phyloP scores from a whole-genome alignment of 495 filamentous ascomycete genomes.

The Diplogelasinospora grovesii region DNA sequence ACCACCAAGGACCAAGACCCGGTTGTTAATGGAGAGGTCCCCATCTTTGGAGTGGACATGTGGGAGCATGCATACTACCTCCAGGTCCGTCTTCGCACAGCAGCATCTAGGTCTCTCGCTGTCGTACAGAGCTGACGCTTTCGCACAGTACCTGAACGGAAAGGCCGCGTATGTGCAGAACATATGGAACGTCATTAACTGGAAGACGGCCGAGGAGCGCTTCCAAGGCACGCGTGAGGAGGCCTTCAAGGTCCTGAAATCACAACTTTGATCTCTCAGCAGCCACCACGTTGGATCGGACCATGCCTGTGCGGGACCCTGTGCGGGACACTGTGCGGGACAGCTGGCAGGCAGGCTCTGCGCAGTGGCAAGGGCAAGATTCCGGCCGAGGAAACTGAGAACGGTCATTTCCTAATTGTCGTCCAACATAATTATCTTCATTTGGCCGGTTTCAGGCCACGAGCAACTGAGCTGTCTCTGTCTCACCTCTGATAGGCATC shows the following conservation, averaged over 20 bases:
- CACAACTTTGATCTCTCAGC: background rate
- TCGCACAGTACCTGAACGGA: slow-evolving; percentile 73
- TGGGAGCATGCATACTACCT: slow-evolving; percentile 75
- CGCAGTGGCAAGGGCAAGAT: background rate
- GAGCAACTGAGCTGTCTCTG: too few species aligned
- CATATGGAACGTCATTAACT: slow-evolving; percentile 97
- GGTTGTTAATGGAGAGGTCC: slow-evolving; percentile 77
- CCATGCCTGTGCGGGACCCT: background rate
- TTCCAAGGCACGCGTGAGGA: slow-evolving; percentile 43
- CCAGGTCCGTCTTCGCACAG: slow-evolving; percentile 50
- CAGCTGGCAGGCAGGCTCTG: too few species aligned
- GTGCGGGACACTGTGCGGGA: too few species aligned
- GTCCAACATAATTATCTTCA: background rate
- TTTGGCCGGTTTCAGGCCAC: too few species aligned
- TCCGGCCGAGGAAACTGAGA: background rate
- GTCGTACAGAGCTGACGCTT: slow-evolving; percentile 8
- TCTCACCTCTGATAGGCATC: too few species aligned
- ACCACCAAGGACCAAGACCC: slow-evolving; percentile 91
- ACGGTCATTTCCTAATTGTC: background rate
- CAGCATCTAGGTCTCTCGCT: background rate
- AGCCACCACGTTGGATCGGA: background rate
- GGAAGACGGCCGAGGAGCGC: slow-evolving; percentile 87
- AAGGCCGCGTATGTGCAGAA: slow-evolving; percentile 96
- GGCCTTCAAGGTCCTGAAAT: slow-evolving; percentile 29
- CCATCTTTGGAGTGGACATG: slow-evolving; percentile 89